Evolutionary conservation across 2,329 filamentous ascomycete genomes (phyloP).

Genomic region (Claviceps sp.): DNA sequence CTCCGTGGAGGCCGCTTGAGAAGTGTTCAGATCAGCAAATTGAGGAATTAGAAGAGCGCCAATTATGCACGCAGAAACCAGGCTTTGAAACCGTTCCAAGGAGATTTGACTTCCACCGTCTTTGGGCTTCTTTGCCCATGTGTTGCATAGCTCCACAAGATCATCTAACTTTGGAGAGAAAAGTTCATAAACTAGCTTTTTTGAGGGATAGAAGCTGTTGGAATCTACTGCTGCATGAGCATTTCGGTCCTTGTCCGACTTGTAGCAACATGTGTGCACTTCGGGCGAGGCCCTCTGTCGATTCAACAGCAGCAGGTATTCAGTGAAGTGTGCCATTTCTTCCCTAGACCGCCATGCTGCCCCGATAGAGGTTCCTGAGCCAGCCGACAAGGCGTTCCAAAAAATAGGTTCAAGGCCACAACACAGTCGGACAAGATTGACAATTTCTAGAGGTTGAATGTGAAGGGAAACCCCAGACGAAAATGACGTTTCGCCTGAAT

Average conservation of each 20-base stretch:
- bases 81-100: conserved; percentile 37
- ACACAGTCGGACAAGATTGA: conserved; percentile 56
- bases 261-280: conserved; percentile 1
- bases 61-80: conserved; percentile 34
- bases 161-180: conserved; percentile 40
- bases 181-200: conserved; percentile 39
- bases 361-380: conserved; percentile 33
- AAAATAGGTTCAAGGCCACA: conserved; percentile 36
- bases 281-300: conserved; percentile 5
- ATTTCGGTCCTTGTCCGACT: conserved; percentile 4
- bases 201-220: conserved; percentile 26
- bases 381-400: conserved; percentile 17
- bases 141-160: conserved; percentile 29
- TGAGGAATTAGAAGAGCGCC: conserved; percentile 33
- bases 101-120: conserved; percentile 38
- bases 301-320: conserved; percentile 43
- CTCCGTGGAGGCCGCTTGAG: conserved; percentile 36
- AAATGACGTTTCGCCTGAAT: conserved; percentile 51
- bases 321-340: conserved; percentile 30
- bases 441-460: conserved; percentile 50
- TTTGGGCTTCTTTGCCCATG: conserved; percentile 31
- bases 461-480: conserved; percentile 51
- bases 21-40: conserved; percentile 31
- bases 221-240: conserved; percentile 15
- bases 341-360: conserved; percentile 33